Evolutionary conservation across 345 rosid genomes (phyloP).

Genomic region (Eucalyptus regnans): DNA sequence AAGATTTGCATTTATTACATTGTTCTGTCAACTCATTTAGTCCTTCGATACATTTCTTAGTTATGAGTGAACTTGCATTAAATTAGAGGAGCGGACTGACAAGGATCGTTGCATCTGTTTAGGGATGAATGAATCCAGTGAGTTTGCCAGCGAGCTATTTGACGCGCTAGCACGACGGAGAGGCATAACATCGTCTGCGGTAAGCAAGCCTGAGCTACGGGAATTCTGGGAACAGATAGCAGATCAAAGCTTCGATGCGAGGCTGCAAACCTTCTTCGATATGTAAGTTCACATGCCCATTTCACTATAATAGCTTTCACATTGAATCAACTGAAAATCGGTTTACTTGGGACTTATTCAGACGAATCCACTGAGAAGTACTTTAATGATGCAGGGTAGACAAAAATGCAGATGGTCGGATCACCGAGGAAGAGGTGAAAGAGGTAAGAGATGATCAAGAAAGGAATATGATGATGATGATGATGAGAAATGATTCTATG

Average conservation of each 20-base stretch:
- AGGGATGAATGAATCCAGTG: constrained; percentile 77
- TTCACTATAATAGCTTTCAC: neutral
- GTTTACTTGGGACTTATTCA: neutral
- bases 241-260: constrained; percentile 60
- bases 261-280: constrained; percentile 75
- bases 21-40: neutral
- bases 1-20: neutral
- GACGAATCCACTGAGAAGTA: neutral
- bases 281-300: constrained; percentile 27
- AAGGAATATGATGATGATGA: neutral
- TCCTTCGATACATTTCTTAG: neutral
- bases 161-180: constrained; percentile 59
- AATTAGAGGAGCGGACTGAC: neutral
- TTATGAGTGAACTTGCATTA: neutral
- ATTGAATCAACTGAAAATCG: neutral
- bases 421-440: constrained; percentile 58
- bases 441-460: constrained; percentile 25
- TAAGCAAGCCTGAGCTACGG: constrained; percentile 36
- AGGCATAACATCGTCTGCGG: constrained; percentile 29
- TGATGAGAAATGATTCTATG: neutral
- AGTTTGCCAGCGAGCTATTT: constrained; percentile 50
- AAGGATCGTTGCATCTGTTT: neutral
- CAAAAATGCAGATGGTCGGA: constrained; percentile 69
- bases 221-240: constrained; percentile 73
- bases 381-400: constrained; percentile 48